Conservation (phyloP, 768 basidiomycete species). For the Gelatoporia subvermispora region DNA sequence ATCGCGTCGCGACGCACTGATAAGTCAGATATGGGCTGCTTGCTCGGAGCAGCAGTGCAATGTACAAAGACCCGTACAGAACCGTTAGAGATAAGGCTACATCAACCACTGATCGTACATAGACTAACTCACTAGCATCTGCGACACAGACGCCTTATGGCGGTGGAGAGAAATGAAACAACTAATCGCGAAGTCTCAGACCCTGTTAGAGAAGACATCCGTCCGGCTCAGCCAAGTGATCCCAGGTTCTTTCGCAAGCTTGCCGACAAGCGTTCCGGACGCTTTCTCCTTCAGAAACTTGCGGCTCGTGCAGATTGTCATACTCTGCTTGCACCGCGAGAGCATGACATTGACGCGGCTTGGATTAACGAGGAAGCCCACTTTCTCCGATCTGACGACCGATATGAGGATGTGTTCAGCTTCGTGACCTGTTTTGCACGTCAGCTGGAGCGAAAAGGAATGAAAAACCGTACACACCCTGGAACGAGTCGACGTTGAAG, state of each 20-base stretch:
- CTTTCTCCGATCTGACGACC: conserved; percentile 23
- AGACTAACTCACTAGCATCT: no score
- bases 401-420: conserved; percentile 29
- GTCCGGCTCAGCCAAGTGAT: conserved; percentile 8
- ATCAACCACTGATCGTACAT: no score
- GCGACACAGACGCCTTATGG: no score
- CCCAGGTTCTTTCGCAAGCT: conserved; percentile 16
- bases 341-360: conserved; percentile 33
- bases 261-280: conserved; percentile 21
- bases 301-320: conserved; percentile 26
- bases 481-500: conserved; percentile 34
- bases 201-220: conserved; percentile 5
- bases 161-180: no score
- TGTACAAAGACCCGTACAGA: no score
- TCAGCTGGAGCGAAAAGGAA: neutral
- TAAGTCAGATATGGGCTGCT: no score
- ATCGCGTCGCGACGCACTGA: no score
- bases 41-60: no score
- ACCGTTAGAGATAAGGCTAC: no score
- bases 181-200: neutral
- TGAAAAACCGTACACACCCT: conserved; percentile 19
- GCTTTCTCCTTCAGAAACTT: conserved; percentile 17
- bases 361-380: conserved; percentile 26
- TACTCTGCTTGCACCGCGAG: conserved; percentile 27
- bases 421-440: conserved; percentile 26